Evolutionary conservation across 352 stramenopile species (phyloP), one percentile per base, ranked within the genome.

Genomic region (Thalassiosira exigua): DNA sequence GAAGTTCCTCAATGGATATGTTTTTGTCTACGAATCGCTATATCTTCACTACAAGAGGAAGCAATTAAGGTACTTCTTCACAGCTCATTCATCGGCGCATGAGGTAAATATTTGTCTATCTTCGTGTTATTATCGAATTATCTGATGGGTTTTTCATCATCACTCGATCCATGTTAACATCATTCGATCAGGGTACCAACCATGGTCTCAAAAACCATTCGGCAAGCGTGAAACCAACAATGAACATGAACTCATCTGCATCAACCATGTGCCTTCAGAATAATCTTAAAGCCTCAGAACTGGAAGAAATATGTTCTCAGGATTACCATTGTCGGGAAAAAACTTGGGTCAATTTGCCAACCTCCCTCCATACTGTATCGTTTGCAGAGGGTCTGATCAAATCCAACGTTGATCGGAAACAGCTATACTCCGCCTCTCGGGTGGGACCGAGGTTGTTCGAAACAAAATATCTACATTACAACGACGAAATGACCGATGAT

Each of bases 11-110:
- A 30, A 41, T 42, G 11, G 30, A 29, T 27, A 71, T 60, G 69
- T 79, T 1, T 67, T 52, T 41, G 19, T 42, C 24, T 41, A 65
- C 17, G 59, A 79, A 39, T 21, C n/a, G 29, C 19, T 60, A 17
- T 79, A 72, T 41, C 36, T 79, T 5, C 44, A 53, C 51, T 71
- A 67, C 26, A 17, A 53, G 17, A 9, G 50, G 7, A 79, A 64
- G 21, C 17, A n/a, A 33, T 14, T 67, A 5, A 21, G 69, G 12
- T 11, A 61, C 12, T 59, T 65, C 44, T 14, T 33, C n/a, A 60
- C 24, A 1, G 4, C 51, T 11, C 48, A 66, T 29, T 54, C 58
- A 41, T 67, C 48, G 22, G 24, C 29, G 22, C 59, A 79, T 44
- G 59, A 79, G 56, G 61, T 59, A 53, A 51, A 42, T 56, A 27